Evolutionary conservation across 352 stramenopile genomes (phyloP).

Genomic region (Phytophthora fragariae): DNA sequence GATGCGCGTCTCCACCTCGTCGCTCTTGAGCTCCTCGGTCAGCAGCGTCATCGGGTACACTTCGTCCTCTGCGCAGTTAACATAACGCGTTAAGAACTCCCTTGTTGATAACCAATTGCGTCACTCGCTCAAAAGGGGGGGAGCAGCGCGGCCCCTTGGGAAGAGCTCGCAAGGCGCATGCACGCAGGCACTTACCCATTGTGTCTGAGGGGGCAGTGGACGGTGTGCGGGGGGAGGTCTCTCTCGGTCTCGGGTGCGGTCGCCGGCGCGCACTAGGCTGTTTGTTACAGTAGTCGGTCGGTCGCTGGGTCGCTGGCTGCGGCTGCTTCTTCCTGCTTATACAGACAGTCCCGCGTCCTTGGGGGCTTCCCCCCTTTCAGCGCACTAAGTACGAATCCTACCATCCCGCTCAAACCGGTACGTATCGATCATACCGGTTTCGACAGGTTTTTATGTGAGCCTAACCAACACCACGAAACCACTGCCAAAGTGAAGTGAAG

Average conservation of each 20-base stretch:
- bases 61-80: constrained; percentile 67
- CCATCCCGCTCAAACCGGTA: background rate
- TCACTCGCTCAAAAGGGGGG: too few species aligned
- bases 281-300: background rate
- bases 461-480: too few species aligned
- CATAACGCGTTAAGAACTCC: constrained; percentile 2
- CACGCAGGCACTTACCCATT: constrained; percentile 30
- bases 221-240: constrained; percentile 2
- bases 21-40: constrained; percentile 91
- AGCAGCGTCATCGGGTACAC: constrained; percentile 92
- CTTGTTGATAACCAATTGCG: too few species aligned
- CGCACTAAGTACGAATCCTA: background rate
- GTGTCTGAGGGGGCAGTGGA: constrained; percentile 9
- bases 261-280: background rate
- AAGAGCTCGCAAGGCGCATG: background rate
- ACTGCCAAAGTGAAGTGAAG: too few species aligned
- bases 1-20: constrained; percentile 93
- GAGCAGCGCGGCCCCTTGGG: too few species aligned
- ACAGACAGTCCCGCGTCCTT: constrained; percentile 8
- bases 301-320: constrained; percentile 18
- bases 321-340: constrained; percentile 24
- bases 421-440: background rate
- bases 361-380: background rate
- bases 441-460: background rate
- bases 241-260: constrained; percentile 4